Evolutionary conservation across 305 asterid genomes (phyloP).

Genomic region (Fraxinus sp.): DNA sequence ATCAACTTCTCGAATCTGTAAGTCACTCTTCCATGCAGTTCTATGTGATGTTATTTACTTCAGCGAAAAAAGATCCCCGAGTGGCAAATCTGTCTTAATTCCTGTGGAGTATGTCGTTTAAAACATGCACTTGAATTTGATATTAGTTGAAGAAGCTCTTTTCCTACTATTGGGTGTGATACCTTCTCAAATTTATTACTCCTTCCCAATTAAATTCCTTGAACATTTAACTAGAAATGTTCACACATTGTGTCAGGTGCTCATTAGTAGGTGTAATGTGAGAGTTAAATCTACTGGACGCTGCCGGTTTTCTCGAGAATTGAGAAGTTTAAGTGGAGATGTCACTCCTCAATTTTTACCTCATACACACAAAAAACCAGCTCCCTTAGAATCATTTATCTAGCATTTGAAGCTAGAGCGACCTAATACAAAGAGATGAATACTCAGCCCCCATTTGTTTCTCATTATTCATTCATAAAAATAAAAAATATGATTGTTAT

Average conservation of each 20-base stretch:
- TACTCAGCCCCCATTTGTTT: not conserved
- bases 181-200: not conserved
- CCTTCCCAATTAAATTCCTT: not conserved
- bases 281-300: not conserved
- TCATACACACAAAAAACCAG: not conserved
- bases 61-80: not conserved
- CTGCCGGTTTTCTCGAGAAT: not conserved
- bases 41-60: not conserved
- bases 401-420: not conserved
- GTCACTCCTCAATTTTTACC: not conserved
- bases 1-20: slow-evolving; percentile 82
- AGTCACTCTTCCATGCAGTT: slow-evolving; percentile 29
- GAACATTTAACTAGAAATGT: not conserved
- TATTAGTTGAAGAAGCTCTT: not conserved
- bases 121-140: not conserved
- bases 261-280: not conserved
- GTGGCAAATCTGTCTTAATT: not conserved
- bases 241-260: not conserved
- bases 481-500: too few relatives aligned
- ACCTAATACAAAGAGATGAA: not conserved
- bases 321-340: not conserved
- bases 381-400: not conserved
- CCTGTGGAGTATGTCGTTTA: not conserved
- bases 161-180: not conserved
- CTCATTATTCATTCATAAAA: too few relatives aligned